Evolutionary conservation across 495 filamentous ascomycete genomes (phyloP), one percentile per base, ranked within the genome.

Genomic region (Neurospora sp.): DNA sequence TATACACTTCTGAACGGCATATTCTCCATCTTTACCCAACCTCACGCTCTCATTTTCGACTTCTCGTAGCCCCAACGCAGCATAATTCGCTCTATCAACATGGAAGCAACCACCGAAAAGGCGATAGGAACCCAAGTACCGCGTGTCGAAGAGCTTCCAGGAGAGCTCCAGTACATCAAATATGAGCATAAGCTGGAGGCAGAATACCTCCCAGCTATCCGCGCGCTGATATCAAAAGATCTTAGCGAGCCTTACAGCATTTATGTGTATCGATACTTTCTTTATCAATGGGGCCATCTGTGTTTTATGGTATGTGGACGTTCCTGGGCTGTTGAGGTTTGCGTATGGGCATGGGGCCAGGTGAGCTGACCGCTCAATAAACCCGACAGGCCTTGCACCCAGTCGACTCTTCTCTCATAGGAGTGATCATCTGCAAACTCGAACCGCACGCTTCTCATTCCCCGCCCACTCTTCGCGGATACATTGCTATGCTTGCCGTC

Each of bases 231-330:
- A 79, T 97, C 94, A 38, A 96, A 95, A 74, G 96, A 98, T 79
- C 89, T 99, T 38, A 98, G 95, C 73, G 96, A 99, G 79, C 96
- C 96, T 2, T 99, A 99, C 83, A 98, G 96, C 83, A 98, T 99
- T 79, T 99, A 98, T 83, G 96, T 99, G 69, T 99, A 98, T 84
- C 89, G 96, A 38, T 99, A 98, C 84, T 99, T 99, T 79, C 85
- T 99, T 20, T 98, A 96, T 80, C 93, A 98, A 89, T 99, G 96
- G 96, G 93, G 92, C 22, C 91, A 98, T 76, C 85, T 99, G 27
- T 98, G 96, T 78, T 98, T 92, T 80, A 93, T 99, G 87, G 92
- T 93, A 82, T 73, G 78, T 71, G 22, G 27, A 38, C 40, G 72
- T 6, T 4, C 16, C 40, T 16, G n/a, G 40, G 9, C 37, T 12